Percentiles rank a stretch among this genome's conserved stretches.
These are phyloP conservation scores for Ophiorrhiza pumila DNA, from an alignment of 257 asterid species.

Conservation along the genomic window DNA sequence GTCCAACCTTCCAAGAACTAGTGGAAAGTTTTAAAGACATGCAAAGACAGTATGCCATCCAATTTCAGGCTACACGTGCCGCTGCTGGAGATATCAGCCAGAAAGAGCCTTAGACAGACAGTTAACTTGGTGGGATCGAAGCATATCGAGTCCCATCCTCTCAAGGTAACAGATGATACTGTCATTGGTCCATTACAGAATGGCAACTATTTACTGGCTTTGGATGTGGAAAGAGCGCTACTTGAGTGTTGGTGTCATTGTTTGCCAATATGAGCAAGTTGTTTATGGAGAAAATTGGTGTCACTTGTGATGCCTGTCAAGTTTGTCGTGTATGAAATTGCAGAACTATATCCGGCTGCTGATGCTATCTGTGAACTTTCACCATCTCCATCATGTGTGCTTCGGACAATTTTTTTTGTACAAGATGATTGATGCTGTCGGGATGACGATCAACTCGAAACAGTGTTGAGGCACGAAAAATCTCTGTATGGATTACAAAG, in stretches of 20 bases:
- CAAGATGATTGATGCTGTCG: not conserved
- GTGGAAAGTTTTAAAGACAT: constrained; percentile 70
- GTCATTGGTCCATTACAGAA: not conserved
- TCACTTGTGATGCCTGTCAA: constrained; percentile 9
- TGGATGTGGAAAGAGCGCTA: constrained; percentile 18
- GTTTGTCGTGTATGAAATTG: constrained; percentile 7
- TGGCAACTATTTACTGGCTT: constrained; percentile 17
- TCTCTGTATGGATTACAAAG: constrained; percentile 4
- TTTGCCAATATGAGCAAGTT: constrained; percentile 6
- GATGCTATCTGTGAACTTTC: not conserved
- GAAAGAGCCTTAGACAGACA: constrained; percentile 34
- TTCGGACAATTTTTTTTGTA: not conserved
- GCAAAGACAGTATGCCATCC: constrained; percentile 49
- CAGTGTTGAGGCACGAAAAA: not conserved
- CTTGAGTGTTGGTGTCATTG: not conserved
- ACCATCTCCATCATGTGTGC: not conserved
- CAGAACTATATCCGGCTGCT: constrained; percentile 1
- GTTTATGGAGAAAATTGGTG: constrained; percentile 3
- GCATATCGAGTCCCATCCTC: not conserved
- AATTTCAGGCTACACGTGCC: constrained; percentile 55
- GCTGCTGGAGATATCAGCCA: constrained; percentile 39
- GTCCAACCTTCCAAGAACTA: constrained; percentile 77
- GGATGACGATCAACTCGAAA: not conserved
- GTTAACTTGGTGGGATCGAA: not conserved
- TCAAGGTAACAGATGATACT: not conserved